These are phyloP conservation scores for Endocarpon pusillum DNA, from an alignment of 495 filamentous ascomycete species.

Conservation along the genomic window DNA sequence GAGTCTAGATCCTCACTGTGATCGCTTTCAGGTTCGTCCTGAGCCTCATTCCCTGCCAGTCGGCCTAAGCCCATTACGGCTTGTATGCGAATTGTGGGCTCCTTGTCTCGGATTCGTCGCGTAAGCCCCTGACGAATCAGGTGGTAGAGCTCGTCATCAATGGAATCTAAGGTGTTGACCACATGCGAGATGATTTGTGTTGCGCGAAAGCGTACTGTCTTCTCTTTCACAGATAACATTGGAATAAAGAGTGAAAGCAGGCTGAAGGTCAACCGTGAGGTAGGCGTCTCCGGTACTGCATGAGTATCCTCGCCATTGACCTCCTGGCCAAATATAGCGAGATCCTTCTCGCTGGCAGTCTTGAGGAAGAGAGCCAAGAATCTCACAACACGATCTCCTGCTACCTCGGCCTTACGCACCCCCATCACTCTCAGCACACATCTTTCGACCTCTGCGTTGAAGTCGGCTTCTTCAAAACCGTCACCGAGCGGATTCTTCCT, in stretches of 20 bases:
- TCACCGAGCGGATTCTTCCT: conserved; percentile 27
- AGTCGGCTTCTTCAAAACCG: conserved; percentile 64
- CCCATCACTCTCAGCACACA: conserved; percentile 67
- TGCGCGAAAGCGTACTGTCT: conserved; percentile 74
- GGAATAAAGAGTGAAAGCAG: conserved; percentile 53
- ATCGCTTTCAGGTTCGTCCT: conserved; percentile 53
- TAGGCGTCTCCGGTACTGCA: conserved; percentile 61
- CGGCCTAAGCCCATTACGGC: conserved; percentile 81
- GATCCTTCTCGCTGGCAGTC: conserved; percentile 66
- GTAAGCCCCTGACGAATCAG: conserved; percentile 56
- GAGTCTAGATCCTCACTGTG: conserved; percentile 40
- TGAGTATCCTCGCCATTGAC: conserved; percentile 29
- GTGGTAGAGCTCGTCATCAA: conserved; percentile 79
- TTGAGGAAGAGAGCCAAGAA: conserved; percentile 76
- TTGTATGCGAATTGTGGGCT: conserved; percentile 77
- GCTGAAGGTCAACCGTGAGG: conserved; percentile 55
- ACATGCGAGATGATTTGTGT: conserved; percentile 82
- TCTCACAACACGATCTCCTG: conserved; percentile 67
- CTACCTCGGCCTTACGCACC: conserved; percentile 83
- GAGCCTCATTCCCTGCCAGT: conserved; percentile 62
- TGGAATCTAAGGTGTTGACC: conserved; percentile 73
- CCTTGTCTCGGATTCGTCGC: conserved; percentile 81
- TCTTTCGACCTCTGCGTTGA: conserved; percentile 67
- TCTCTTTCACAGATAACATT: conserved; percentile 68
- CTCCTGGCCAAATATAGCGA: conserved; percentile 25